Base-by-base conservation (phyloP, 768 basidiomycete species). In the Pholiota conissans region DNA sequence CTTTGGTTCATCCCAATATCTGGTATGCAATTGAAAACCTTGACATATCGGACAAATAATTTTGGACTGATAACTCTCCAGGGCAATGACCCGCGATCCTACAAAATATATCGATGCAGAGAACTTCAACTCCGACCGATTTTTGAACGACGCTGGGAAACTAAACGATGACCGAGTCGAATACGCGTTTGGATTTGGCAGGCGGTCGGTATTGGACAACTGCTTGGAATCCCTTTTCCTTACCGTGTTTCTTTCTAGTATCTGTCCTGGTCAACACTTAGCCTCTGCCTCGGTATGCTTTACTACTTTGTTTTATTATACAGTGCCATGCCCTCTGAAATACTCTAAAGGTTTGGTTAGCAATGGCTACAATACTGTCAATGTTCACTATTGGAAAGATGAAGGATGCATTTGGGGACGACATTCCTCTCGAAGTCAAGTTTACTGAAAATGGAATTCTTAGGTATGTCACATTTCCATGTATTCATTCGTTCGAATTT, bases 341-440 rank as follows among this genome's bases (percentile, higher is more conserved):
- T n/a, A 20, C 22, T 42, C 5, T 20, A 7, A 11, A 58, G 57
- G 49, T 73, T 22, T 73, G 62, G 60, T 39, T 72, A 7, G 51
- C 53, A 2, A 60, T 68, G 6, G 67, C 69, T 1, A 64, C 68
- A 3, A 61, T 76, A 11, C 63, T 76, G 9, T 62, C 64, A n/a
- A 55, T 65, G 22, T 76, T 69, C 61, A 37, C 69, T 47, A 66
- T 76, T 37, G 28, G 51, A 2, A 67, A 69, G 10, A 60, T 65
- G 3, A 57, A 67, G 1, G 71, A 73, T 46, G 55, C 54, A 14
- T 54, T 63, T 16, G 71, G 71, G 3, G 56, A 56, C 1, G 59
- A 60, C n/a, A 63, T 69, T 18, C 57, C 61, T 22, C 49, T 56
- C 10, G 40, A 56, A 0, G 32, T 46, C 24, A 58, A 57, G 9